A percentile compares a stretch with the other conserved stretches of the same genome.
Evolutionary conservation across 2,329 filamentous ascomycete genomes (phyloP).

Genomic region (Alternaria brassicae): DNA sequence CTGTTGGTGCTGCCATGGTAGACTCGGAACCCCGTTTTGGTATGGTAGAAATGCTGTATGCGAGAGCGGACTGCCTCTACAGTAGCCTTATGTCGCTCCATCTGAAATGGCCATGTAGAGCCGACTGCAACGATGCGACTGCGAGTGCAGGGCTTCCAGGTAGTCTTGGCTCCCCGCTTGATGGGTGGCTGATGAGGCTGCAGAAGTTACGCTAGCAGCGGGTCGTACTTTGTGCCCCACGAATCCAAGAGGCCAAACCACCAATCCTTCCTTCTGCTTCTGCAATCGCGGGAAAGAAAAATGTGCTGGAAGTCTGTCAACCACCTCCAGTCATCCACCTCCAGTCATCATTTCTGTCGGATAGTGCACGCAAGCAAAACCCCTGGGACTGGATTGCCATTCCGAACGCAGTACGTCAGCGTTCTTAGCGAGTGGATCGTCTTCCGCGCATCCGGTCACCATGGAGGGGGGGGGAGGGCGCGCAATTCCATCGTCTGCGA

Average conservation of each 20-base stretch:
- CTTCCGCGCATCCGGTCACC: slow-evolving; percentile 31
- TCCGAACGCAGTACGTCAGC: slow-evolving; percentile 25
- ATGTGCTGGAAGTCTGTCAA: not conserved
- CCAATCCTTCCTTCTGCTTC: not conserved
- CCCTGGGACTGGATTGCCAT: not conserved
- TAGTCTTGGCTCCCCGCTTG: not conserved
- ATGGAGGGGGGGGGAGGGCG: too few relatives aligned
- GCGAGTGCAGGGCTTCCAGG: not conserved
- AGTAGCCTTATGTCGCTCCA: slow-evolving; percentile 33
- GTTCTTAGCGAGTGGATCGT: slow-evolving; percentile 27
- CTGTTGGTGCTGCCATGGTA: slow-evolving; percentile 80
- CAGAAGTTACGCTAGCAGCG: slow-evolving; percentile 6
- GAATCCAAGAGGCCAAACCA: not conserved
- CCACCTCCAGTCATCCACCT: not conserved
- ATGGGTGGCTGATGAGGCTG: slow-evolving; percentile 17
- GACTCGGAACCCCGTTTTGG: slow-evolving; percentile 51
- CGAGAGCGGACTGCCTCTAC: slow-evolving; percentile 32
- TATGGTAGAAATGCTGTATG: slow-evolving; percentile 35
- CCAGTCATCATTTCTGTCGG: not conserved
- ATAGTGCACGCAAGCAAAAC: not conserved
- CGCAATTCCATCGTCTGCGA: slow-evolving; percentile 5
- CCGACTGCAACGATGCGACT: not conserved
- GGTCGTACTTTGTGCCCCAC: slow-evolving; percentile 1
- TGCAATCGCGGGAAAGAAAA: not conserved
- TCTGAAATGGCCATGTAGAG: slow-evolving; percentile 3